Evolutionary conservation across 208 protist species (phyloP).

Genomic region (Trichomonas tenax): DNA sequence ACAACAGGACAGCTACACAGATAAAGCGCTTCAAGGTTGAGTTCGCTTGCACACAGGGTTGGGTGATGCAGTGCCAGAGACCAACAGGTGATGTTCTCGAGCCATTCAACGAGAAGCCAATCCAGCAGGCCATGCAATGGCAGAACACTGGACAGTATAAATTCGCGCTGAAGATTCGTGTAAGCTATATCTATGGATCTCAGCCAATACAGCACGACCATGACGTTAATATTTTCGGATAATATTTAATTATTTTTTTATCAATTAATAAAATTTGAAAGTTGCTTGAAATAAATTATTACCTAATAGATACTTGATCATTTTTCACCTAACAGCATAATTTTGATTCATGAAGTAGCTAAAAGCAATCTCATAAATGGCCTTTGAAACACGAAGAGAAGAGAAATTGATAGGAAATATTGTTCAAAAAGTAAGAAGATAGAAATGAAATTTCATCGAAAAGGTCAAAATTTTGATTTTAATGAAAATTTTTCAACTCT

Average conservation of each 20-base stretch:
- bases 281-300: too few relatives aligned
- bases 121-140: background rate
- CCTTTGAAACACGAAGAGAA: too few relatives aligned
- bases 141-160: background rate
- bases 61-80: background rate
- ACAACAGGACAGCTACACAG: background rate
- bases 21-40: background rate
- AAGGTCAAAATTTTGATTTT: too few relatives aligned
- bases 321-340: too few relatives aligned
- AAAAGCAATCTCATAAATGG: too few relatives aligned
- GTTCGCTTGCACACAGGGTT: background rate
- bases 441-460: too few relatives aligned
- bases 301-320: too few relatives aligned
- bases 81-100: background rate
- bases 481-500: too few relatives aligned
- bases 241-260: background rate
- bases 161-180: background rate
- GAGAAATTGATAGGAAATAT: too few relatives aligned
- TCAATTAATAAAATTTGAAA: too few relatives aligned
- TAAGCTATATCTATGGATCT: background rate
- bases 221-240: background rate
- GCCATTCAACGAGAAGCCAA: background rate
- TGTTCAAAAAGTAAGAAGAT: too few relatives aligned
- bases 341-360: too few relatives aligned
- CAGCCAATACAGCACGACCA: background rate